phyloP scores from a whole-genome alignment of 495 filamentous ascomycete species.

The Tuber microsphaerosporum region DNA sequence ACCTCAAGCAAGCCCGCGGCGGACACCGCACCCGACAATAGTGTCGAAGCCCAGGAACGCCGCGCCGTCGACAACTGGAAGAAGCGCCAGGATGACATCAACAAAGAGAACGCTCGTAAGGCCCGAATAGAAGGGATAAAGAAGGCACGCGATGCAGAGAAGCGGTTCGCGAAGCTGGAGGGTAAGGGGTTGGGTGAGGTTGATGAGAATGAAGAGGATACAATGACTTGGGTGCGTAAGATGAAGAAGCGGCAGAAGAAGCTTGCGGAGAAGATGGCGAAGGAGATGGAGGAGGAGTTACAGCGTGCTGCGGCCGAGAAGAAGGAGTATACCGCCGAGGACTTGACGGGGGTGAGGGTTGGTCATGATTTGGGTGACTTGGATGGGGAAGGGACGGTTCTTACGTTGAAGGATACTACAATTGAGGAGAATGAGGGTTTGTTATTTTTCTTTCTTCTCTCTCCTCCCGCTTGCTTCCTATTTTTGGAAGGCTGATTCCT shows the following conservation, averaged over 20 bases:
- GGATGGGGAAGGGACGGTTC: slow-evolving; percentile 67
- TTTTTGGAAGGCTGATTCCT: slow-evolving; percentile 6
- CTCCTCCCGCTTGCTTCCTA: not conserved
- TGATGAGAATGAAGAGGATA: slow-evolving; percentile 60
- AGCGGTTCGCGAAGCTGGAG: slow-evolving; percentile 63
- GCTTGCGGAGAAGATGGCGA: slow-evolving; percentile 65
- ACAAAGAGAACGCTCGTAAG: slow-evolving; percentile 52
- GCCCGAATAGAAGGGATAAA: slow-evolving; percentile 78
- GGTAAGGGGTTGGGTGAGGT: slow-evolving; percentile 74
- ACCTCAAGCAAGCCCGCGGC: slow-evolving; percentile 78
- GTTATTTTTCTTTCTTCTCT: slow-evolving; percentile 4
- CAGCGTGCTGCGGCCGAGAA: slow-evolving; percentile 47
- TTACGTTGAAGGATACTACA: slow-evolving; percentile 83
- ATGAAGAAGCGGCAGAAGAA: slow-evolving; percentile 88
- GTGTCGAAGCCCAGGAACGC: slow-evolving; percentile 49
- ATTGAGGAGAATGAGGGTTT: slow-evolving; percentile 66
- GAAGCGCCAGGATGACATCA: slow-evolving; percentile 54
- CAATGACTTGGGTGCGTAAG: slow-evolving; percentile 73
- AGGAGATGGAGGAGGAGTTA: slow-evolving; percentile 67
- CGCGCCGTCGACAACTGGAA: slow-evolving; percentile 54
- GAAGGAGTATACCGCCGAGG: slow-evolving; percentile 69
- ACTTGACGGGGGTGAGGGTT: slow-evolving; percentile 84
- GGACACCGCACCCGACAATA: slow-evolving; percentile 53
- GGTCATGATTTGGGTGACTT: slow-evolving; percentile 75
- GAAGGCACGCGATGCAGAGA: slow-evolving; percentile 76